These are phyloP conservation scores for Aspergillus steynii DNA, from an alignment of 495 filamentous ascomycete genomes.

Conservation along the genomic window DNA sequence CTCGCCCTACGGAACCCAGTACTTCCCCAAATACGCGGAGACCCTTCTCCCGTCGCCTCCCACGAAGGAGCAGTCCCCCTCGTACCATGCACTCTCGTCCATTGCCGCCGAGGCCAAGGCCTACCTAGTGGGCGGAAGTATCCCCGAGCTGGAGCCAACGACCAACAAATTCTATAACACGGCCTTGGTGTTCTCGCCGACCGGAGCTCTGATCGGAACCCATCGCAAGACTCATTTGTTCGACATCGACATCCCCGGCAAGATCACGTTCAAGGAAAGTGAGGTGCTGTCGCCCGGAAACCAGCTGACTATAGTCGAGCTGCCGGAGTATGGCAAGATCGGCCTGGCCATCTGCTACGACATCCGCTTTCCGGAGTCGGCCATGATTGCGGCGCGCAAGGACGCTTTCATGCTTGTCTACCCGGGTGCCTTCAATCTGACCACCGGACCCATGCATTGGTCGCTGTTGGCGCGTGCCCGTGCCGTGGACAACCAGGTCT, in stretches of 20 bases:
- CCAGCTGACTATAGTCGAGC: constrained; percentile 75
- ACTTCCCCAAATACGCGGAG: constrained; percentile 92
- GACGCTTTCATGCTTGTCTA: constrained; percentile 84
- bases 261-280: constrained; percentile 87
- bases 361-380: constrained; percentile 92
- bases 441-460: constrained; percentile 93
- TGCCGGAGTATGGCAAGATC: constrained; percentile 83
- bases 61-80: constrained; percentile 66
- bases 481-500: constrained; percentile 93
- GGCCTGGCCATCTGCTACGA: constrained; percentile 96
- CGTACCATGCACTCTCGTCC: constrained; percentile 78
- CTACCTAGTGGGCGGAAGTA: constrained; percentile 89
- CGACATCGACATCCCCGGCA: constrained; percentile 96
- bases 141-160: constrained; percentile 70
- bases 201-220: constrained; percentile 73
- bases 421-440: constrained; percentile 93
- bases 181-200: constrained; percentile 74
- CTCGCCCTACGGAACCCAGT: constrained; percentile 85
- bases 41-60: constrained; percentile 78
- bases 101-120: constrained; percentile 74
- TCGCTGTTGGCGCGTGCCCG: constrained; percentile 75
- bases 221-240: constrained; percentile 98
- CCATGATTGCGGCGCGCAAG: constrained; percentile 82
- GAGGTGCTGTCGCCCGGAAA: constrained; percentile 85
- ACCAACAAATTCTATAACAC: constrained; percentile 90